Conservation (phyloP, 164 flowering plant genomes). For the Paratinospora sagittata region DNA sequence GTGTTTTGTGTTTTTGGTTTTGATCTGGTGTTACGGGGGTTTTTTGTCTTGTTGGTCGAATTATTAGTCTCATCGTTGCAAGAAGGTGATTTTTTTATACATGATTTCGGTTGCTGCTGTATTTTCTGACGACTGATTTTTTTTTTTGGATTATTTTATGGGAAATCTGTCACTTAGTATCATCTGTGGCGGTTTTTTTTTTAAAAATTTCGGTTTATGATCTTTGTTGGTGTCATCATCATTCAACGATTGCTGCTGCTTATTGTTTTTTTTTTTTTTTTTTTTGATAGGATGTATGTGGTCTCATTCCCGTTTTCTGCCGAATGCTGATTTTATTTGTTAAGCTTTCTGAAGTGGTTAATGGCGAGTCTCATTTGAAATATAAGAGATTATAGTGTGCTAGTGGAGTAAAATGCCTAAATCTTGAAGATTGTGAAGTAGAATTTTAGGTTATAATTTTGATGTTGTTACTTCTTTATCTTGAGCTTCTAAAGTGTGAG, state of each 20-base stretch:
- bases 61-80: background rate
- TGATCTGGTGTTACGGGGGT: background rate
- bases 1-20: background rate
- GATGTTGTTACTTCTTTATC: background rate
- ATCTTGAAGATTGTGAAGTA: background rate
- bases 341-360: no score
- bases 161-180: no score
- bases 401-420: background rate
- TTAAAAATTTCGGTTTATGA: no score
- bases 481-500: background rate
- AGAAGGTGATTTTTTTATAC: no score
- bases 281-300: background rate
- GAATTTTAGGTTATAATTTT: no score
- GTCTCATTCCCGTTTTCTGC: no score
- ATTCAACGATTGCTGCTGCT: background rate
- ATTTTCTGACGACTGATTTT: no score
- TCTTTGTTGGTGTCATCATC: background rate
- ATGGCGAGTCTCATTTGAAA: no score
- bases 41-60: background rate
- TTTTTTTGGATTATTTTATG: no score
- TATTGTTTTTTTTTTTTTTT: background rate
- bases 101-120: no score
- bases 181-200: background rate
- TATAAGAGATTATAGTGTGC: background rate
- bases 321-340: background rate